Base-by-base conservation (phyloP, 495 filamentous ascomycete genomes). In the Aspergillus sclerotiicarbonarius region DNA sequence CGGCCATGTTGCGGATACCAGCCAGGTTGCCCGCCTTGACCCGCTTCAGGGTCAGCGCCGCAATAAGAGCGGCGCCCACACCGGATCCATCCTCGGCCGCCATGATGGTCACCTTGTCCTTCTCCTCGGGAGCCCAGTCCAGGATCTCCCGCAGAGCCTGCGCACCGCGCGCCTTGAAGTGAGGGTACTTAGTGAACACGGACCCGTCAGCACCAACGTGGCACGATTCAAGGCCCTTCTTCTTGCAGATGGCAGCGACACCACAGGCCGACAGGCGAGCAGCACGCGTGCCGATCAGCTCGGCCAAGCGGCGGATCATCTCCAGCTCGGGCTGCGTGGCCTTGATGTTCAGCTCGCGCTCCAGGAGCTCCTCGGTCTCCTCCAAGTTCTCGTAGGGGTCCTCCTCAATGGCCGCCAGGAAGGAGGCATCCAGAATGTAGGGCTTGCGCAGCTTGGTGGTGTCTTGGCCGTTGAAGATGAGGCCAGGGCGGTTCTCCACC, bases 181-280 rank as follows among this genome's bases (percentile, higher is more conserved):
- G 90, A 2, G 93, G 93, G 76, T 97, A 97, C 72, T 96, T 96
- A 81, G 96, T 96, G 80, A 97, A 98, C 44, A 98, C 92, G 10
- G 89, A 93, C 21, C 93, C 93, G 64, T 98, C 93, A 39, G 93
- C 93, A 64, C 93, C 93, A 18, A 97, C 93, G 71, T 97, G 92
- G 82, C 90, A 96, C 13, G 86, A 82, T 61, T 85, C 76, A 62
- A 90, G 91, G 56, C 86, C 84, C 80, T 96, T 97, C 87, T 96
- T 97, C 72, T 84, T 93, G 80, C 90, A 91, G 64, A 98, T 97
- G 49, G 92, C 93, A 5, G 93, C 91, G 50, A 96, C 90, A 69
- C 93, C 93, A 65, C 93, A 98, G 46, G 93, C 87, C 2, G 92
- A 95, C 21, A 98, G 84, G 53, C 93, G 90, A 50, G 93, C 93